Evolutionary conservation across 2,329 filamentous ascomycete species (phyloP).

Genomic region (Alternaria sp.): DNA sequence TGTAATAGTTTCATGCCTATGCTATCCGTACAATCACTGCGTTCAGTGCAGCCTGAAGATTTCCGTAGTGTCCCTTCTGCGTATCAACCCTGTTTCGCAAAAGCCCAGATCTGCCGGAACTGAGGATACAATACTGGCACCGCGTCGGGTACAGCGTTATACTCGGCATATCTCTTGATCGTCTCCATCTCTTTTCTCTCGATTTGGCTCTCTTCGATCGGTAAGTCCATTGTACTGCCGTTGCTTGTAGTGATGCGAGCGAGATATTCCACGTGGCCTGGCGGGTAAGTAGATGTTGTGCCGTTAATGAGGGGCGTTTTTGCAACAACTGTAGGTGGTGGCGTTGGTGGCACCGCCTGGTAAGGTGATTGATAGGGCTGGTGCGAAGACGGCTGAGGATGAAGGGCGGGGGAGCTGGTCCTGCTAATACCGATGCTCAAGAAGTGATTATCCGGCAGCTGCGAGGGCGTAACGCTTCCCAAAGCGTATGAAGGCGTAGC

Average conservation of each 20-base stretch:
- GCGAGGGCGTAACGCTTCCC: no score
- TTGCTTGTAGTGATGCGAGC: slow-evolving; percentile 6
- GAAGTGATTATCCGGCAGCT: neutral
- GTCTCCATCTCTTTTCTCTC: slow-evolving; percentile 6
- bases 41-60: neutral
- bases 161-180: slow-evolving; percentile 13
- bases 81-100: slow-evolving; percentile 10
- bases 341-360: neutral
- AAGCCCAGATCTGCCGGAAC: slow-evolving; percentile 14
- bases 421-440: neutral
- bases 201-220: slow-evolving; percentile 4
- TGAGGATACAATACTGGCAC: slow-evolving; percentile 3
- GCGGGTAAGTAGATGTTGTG: neutral
- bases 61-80: neutral
- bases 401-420: neutral
- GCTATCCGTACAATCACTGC: neutral
- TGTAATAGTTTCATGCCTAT: neutral
- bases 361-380: neutral
- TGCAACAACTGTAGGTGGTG: neutral
- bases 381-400: neutral
- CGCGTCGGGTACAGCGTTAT: slow-evolving; percentile 3
- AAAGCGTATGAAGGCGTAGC: neutral
- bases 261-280: slow-evolving; percentile 7
- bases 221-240: slow-evolving; percentile 8
- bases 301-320: neutral